These are phyloP conservation scores for Verticillium isaacii DNA, from an alignment of 2,329 filamentous ascomycete species.

Conservation along the genomic window DNA sequence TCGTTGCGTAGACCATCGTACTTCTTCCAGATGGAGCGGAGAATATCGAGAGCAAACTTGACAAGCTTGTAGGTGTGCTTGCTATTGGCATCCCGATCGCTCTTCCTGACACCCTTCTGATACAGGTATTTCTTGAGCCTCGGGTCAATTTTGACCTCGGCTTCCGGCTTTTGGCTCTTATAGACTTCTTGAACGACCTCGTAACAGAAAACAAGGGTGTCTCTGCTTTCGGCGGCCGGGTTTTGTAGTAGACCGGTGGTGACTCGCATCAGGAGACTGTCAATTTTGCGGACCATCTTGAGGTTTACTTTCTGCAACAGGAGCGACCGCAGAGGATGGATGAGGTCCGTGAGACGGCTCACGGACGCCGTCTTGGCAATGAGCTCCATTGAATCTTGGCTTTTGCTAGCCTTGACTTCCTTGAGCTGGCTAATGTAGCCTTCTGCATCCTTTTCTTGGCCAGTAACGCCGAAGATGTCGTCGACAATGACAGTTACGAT, in stretches of 20 bases:
- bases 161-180: slow-evolving; percentile 50
- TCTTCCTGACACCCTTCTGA: slow-evolving; percentile 73
- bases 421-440: slow-evolving; percentile 95
- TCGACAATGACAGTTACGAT: slow-evolving; percentile 90
- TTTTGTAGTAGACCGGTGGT: slow-evolving; percentile 81
- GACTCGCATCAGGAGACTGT: slow-evolving; percentile 80
- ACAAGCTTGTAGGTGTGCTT: slow-evolving; percentile 84
- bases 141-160: slow-evolving; percentile 53
- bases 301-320: slow-evolving; percentile 80
- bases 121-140: slow-evolving; percentile 71
- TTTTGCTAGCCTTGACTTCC: slow-evolving; percentile 97
- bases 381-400: slow-evolving; percentile 94
- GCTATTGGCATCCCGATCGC: slow-evolving; percentile 65
- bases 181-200: slow-evolving; percentile 89
- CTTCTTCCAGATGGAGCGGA: slow-evolving; percentile 82
- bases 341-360: slow-evolving; percentile 65
- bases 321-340: slow-evolving; percentile 73
- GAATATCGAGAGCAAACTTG: slow-evolving; percentile 80
- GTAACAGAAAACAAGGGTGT: slow-evolving; percentile 91
- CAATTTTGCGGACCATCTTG: slow-evolving; percentile 81
- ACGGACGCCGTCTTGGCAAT: slow-evolving; percentile 80
- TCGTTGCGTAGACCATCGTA: slow-evolving; percentile 76
- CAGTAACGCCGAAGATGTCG: slow-evolving; percentile 88
- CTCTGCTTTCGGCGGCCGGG: slow-evolving; percentile 68
- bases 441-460: slow-evolving; percentile 95